phyloP scores from a whole-genome alignment of 2,329 filamentous ascomycete genomes.

The Coniochaeta hoffmannii region DNA sequence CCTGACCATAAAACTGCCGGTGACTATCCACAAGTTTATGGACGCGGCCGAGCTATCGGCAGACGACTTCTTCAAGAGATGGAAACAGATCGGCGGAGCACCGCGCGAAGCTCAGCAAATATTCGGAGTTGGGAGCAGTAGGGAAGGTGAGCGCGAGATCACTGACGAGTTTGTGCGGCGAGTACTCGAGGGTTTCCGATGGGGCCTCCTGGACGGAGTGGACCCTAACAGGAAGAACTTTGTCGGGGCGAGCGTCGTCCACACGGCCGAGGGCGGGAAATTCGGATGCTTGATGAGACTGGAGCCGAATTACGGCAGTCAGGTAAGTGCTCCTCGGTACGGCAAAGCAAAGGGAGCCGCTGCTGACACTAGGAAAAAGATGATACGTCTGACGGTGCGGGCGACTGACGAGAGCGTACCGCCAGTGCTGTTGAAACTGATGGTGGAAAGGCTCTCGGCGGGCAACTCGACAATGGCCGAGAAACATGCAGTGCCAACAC shows the following conservation, averaged over 20 bases:
- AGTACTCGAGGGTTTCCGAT: conserved; percentile 77
- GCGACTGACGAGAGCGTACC: conserved; percentile 91
- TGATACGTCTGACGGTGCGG: conserved; percentile 89
- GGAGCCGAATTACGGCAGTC: conserved; percentile 88
- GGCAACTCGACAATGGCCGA: conserved; percentile 38
- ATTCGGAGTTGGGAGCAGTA: conserved; percentile 57
- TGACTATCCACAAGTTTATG: conserved; percentile 94
- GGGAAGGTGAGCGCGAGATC: conserved; percentile 54
- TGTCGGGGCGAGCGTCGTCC: conserved; percentile 82
- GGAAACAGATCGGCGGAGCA: conserved; percentile 93
- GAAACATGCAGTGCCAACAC: conserved; percentile 31
- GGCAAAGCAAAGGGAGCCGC: too few species aligned
- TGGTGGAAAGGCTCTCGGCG: conserved; percentile 72
- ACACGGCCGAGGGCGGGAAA: conserved; percentile 77
- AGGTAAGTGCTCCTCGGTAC: too few species aligned
- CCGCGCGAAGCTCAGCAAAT: conserved; percentile 84
- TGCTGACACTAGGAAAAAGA: too few species aligned
- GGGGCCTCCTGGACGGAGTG: conserved; percentile 77
- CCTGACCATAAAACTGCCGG: conserved; percentile 81
- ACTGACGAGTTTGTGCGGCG: conserved; percentile 63
- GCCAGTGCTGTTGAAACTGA: conserved; percentile 68
- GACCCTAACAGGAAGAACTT: conserved; percentile 93
- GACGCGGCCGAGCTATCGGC: conserved; percentile 76
- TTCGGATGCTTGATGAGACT: conserved; percentile 88
- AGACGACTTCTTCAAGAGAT: conserved; percentile 97